Evolutionary conservation across 192 early-diverging fungal genomes (phyloP).

Genomic region (Coemansia sp.): DNA sequence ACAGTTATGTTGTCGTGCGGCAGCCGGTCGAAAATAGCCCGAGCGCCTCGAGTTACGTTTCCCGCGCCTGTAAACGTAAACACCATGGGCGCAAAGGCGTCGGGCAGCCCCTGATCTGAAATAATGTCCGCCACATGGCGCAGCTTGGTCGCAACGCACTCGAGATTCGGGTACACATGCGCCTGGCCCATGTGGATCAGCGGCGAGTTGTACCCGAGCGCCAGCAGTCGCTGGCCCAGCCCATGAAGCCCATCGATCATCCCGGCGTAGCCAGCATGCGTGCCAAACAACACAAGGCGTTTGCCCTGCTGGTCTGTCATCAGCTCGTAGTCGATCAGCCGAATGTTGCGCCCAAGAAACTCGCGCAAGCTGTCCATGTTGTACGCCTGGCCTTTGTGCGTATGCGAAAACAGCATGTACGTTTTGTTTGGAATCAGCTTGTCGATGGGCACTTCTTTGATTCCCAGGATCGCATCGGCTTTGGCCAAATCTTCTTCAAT

Average conservation of each 20-base stretch:
- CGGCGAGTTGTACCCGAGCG: slow-evolving; percentile 90
- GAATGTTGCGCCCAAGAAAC: slow-evolving; percentile 87
- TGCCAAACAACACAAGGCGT: slow-evolving; percentile 89
- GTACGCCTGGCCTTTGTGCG: slow-evolving; percentile 93
- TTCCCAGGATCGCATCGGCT: slow-evolving; percentile 92
- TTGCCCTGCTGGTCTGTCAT: slow-evolving; percentile 72
- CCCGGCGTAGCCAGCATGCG: slow-evolving; percentile 91
- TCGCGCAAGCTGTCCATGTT: slow-evolving; percentile 89
- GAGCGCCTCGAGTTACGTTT: slow-evolving; percentile 87
- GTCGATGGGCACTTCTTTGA: slow-evolving; percentile 90
- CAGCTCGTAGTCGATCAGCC: slow-evolving; percentile 95
- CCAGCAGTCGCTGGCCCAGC: slow-evolving; percentile 86
- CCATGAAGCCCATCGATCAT: slow-evolving; percentile 93
- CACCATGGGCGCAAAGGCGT: slow-evolving; percentile 82
- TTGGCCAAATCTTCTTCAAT: slow-evolving; percentile 82
- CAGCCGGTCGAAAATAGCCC: slow-evolving; percentile 85
- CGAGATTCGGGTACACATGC: slow-evolving; percentile 69
- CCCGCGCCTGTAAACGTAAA: slow-evolving; percentile 92
- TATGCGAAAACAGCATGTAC: slow-evolving; percentile 95
- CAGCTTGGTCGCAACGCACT: slow-evolving; percentile 61
- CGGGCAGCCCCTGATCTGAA: slow-evolving; percentile 81
- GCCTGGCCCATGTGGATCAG: slow-evolving; percentile 81
- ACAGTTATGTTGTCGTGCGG: slow-evolving; percentile 87
- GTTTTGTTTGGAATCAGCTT: slow-evolving; percentile 85
- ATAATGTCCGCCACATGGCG: slow-evolving; percentile 76